Base-by-base conservation (phyloP, 2,329 filamentous ascomycete genomes). In the Claviceps pazoutovae region DNA sequence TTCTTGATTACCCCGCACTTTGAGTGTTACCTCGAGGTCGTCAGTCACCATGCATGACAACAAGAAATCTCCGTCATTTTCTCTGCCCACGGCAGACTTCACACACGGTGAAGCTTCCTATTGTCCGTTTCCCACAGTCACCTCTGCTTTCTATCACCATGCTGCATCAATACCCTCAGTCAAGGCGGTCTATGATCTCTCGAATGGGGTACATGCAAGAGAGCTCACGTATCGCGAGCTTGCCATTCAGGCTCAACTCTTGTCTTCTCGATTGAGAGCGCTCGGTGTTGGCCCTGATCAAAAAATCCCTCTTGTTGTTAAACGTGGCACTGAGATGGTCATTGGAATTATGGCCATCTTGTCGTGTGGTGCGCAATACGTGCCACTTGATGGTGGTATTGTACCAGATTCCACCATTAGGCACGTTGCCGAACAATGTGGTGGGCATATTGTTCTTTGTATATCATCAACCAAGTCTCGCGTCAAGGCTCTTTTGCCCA, bases 321-420 rank as follows among this genome's bases (percentile, higher is more conserved):
- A 73, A 53, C 69, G 78, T 14, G 73, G 75, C 41, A 63, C 77
- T 47, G 75, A 78, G 56, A 78, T 81, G 75, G 64, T 80, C 6
- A 68, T 79, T 48, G 76, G 73, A 19, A 79, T 80, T 48, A 66
- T 78, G 51, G 77, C 75, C 2, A 67, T 80, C 17, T 64, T 82
- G 37, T 76, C 76, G 52, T 73, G 73, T 47, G 77, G 78, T 19
- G 78, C 73, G 14, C 77, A 82, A 56, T 82, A 82, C 58, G 70
- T 80, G 5, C 78, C 78, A 3, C 68, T 82, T 2, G 79, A 82
- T 54, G 77, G 77, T 38, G 73, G 74, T 5, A 68, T 77, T 36
- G 71, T 74, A 9, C 67, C 74, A 0, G 72, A 74, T 48, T 64
- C 67, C 17, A 71, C 72, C 2, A 66, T 81, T 26, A 62, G 64